phyloP scores from a whole-genome alignment of 768 basidiomycete genomes.

The Boletus reticuloceps region DNA sequence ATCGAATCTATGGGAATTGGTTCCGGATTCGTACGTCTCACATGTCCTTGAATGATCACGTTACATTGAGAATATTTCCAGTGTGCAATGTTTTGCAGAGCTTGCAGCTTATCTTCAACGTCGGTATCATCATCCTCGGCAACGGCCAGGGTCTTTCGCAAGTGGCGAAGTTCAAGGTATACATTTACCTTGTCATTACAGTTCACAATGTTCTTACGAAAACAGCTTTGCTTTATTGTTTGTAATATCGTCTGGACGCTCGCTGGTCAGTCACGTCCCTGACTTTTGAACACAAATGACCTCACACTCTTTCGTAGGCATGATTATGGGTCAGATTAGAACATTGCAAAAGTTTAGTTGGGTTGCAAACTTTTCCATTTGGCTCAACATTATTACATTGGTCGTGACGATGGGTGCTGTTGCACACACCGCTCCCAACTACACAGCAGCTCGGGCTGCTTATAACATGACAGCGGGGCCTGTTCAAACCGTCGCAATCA shows the following conservation, averaged over 20 bases:
- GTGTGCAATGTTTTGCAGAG: slow-evolving; percentile 50
- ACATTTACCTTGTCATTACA: background rate
- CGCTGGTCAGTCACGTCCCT: background rate
- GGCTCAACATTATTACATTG: slow-evolving; percentile 55
- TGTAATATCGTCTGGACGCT: slow-evolving; percentile 58
- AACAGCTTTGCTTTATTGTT: slow-evolving; percentile 55
- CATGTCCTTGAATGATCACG: background rate
- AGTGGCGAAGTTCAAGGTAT: slow-evolving; percentile 43
- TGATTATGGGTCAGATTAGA: slow-evolving; percentile 57
- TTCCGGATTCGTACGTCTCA: slow-evolving; percentile 37
- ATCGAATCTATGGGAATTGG: slow-evolving; percentile 50
- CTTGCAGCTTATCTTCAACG: slow-evolving; percentile 56
- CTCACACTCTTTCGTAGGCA: slow-evolving; percentile 34
- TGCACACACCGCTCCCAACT: slow-evolving; percentile 55
- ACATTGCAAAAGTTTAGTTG: slow-evolving; percentile 50
- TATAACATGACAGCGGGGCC: slow-evolving; percentile 28
- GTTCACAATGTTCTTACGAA: background rate
- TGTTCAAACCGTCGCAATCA: slow-evolving; percentile 15
- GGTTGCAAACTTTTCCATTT: slow-evolving; percentile 49
- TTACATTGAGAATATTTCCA: slow-evolving; percentile 1
- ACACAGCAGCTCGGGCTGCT: slow-evolving; percentile 33
- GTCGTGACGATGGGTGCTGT: slow-evolving; percentile 61
- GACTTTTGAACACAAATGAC: background rate
- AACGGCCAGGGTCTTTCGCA: slow-evolving; percentile 56
- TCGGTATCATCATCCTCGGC: slow-evolving; percentile 31